Conservation (phyloP, 176 grass and related monocot genomes). For the Carex parvula region DNA sequence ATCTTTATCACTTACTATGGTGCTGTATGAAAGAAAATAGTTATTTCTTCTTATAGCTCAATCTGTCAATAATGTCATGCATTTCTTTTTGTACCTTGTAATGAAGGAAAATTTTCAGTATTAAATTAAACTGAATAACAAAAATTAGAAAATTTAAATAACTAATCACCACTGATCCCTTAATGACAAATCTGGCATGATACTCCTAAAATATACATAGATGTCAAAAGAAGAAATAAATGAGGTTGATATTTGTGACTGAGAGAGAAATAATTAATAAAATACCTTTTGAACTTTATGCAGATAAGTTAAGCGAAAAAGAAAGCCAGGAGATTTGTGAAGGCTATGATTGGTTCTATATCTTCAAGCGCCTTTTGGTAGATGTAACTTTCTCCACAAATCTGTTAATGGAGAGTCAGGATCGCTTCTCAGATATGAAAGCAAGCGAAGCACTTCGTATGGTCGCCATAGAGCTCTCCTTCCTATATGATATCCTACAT, state of each 20-base stretch:
- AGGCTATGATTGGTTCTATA: conserved; percentile 33
- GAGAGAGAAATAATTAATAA: too few species aligned
- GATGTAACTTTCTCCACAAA: conserved; percentile 54
- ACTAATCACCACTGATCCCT: too few species aligned
- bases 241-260: too few species aligned
- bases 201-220: too few species aligned
- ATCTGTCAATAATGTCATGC: neutral
- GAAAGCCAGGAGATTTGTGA: conserved; percentile 8
- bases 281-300: neutral
- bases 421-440: neutral
- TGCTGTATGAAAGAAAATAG: neutral
- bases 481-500: conserved; percentile 38
- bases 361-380: conserved; percentile 44
- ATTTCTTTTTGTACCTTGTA: too few species aligned
- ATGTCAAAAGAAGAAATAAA: too few species aligned
- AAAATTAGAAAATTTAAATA: too few species aligned
- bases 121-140: too few species aligned
- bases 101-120: too few species aligned
- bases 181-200: too few species aligned
- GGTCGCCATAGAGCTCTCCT: conserved; percentile 43
- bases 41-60: neutral
- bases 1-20: too few species aligned
- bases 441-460: neutral
- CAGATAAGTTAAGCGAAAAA: neutral
- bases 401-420: conserved; percentile 20